A percentile compares a stretch with the other conserved stretches of the same genome.
These are phyloP conservation scores for Corchorus olitorius DNA, from an alignment of 345 rosid species.

Conservation along the genomic window DNA sequence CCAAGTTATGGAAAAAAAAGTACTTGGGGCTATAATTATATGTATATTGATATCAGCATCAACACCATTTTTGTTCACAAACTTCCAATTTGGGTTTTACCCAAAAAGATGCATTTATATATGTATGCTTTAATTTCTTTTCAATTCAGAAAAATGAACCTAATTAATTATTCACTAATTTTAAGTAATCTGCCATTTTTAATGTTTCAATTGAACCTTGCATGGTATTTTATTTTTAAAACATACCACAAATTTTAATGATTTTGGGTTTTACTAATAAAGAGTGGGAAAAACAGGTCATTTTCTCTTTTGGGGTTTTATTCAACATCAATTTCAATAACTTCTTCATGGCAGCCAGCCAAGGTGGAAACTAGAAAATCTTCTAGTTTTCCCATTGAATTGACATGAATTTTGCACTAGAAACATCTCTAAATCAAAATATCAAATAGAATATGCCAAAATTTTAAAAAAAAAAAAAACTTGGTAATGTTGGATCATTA, in stretches of 20 bases:
- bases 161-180: not conserved
- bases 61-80: not conserved
- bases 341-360: constrained; percentile 6
- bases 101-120: not conserved
- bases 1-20: not conserved
- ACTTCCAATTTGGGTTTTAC: not conserved
- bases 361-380: not conserved
- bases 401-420: not conserved
- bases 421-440: not conserved
- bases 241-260: too few species aligned
- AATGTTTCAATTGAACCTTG: not conserved
- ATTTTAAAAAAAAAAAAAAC: not conserved
- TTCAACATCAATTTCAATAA: constrained; percentile 1
- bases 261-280: not conserved
- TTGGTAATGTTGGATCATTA: not conserved
- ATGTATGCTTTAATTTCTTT: not conserved
- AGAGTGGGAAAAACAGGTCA: not conserved
- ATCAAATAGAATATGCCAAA: too few species aligned
- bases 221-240: too few species aligned
- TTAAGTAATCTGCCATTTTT: not conserved
- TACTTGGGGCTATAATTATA: not conserved
- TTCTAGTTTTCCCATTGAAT: not conserved
- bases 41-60: not conserved
- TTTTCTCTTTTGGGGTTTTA: not conserved
- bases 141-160: not conserved